Evolutionary conservation across 305 asterid species (phyloP).

Genomic region (Petunia hybrid): DNA sequence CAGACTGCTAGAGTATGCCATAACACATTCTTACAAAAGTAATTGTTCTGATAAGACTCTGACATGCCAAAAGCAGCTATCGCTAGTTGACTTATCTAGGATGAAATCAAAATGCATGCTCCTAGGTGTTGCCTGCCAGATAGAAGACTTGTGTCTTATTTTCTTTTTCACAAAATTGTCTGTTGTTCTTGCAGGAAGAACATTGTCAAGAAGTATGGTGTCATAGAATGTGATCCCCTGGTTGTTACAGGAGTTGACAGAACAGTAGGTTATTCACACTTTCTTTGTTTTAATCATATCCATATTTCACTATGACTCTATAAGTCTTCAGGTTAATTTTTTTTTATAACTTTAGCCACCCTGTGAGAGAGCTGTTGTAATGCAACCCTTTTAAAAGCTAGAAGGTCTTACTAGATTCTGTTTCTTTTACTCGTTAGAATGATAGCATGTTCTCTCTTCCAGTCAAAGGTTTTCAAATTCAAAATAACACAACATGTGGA

Average conservation of each 20-base stretch:
- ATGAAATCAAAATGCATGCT: not conserved
- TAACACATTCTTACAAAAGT: not conserved
- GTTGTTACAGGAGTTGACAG: slow-evolving; percentile 80
- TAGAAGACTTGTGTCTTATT: slow-evolving; percentile 11
- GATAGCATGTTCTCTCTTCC: slow-evolving; percentile 22
- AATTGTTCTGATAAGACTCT: not conserved
- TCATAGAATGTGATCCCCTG: slow-evolving; percentile 88
- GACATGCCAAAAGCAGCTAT: not conserved
- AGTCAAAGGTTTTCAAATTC: slow-evolving; percentile 1
- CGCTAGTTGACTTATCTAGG: slow-evolving; percentile 6
- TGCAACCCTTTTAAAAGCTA: slow-evolving; percentile 17
- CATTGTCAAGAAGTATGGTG: slow-evolving; percentile 76
- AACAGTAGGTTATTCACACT: slow-evolving; percentile 65
- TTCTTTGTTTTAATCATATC: not conserved
- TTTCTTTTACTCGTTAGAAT: slow-evolving; percentile 20
- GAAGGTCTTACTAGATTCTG: not conserved
- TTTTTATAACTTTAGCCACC: not conserved
- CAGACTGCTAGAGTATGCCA: not conserved
- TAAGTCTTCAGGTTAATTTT: not conserved
- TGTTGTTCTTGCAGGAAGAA: slow-evolving; percentile 57
- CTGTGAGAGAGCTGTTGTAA: not conserved
- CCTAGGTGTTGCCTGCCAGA: not conserved
- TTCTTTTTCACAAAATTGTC: slow-evolving; percentile 13
- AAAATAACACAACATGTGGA: not conserved
- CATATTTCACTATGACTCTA: not conserved